Base-by-base conservation (phyloP, 2,329 filamentous ascomycete genomes). In the Metarhizium robertsii region DNA sequence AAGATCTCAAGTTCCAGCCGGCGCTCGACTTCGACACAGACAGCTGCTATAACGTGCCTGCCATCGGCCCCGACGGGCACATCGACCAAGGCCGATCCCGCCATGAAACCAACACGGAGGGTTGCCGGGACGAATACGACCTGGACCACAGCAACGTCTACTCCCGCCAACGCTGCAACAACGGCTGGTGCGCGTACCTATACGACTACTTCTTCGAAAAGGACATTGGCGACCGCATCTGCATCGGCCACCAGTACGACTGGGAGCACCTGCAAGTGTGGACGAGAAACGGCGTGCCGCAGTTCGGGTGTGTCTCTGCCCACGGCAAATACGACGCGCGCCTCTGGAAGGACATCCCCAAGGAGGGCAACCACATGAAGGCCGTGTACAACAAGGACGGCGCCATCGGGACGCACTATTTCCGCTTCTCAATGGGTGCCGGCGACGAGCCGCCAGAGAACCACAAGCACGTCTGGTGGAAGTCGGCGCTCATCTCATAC, bases 181-280 rank as follows among this genome's bases (percentile, higher is more conserved):
- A 69, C 60, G 69, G 69, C 56, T 75, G 72, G 73, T 77, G 74
- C 63, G 67, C 68, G 14, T 69, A 73, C 61, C 48, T 75, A 32
- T 76, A 76, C 62, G 72, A 68, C 58, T 75, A 76, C 64, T 76
- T 74, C 64, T 76, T 76, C 54, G 73, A 76, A 58, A 75, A 75
- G 65, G 74, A 75, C 53, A 29, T 67, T 20, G 52, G 59, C 25
- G 54, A 66, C 55, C 48, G 67, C 16, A 59, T 67, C 18, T 48
- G 67, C 46, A 66, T 67, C 50, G 61, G 61, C 2, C 73, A 75
- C 62, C 66, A 64, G 5, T 70, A 76, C 61, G 70, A 72, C 64
- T 71, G 69, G 69, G 69, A 72, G 64, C 66, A 70, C 60, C 62
- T 71, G 32, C 58, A 59, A 40, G 62, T 67, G 10, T 72, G 69